Conservation (phyloP, 2,329 filamentous ascomycete species). For the Escovopsis sp. region DNA sequence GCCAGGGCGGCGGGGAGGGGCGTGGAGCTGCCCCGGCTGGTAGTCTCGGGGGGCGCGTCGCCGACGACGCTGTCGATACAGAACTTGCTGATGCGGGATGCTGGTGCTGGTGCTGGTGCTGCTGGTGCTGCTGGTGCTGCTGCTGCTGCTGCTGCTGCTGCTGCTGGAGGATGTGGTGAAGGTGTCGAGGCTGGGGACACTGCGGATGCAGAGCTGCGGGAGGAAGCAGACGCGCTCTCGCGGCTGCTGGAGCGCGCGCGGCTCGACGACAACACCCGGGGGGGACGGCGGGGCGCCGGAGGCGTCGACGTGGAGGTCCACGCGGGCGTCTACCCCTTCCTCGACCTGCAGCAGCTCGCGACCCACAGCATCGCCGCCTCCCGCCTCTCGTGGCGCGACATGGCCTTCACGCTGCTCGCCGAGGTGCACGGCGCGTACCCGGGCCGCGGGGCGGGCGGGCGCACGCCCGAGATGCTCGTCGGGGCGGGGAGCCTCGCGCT, state of each 20-base stretch:
- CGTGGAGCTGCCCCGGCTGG: constrained; percentile 9
- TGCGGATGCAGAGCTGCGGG: constrained; percentile 2
- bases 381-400: constrained; percentile 33
- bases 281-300: too few relatives aligned
- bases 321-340: constrained; percentile 58
- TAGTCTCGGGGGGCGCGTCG: constrained; percentile 58
- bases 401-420: constrained; percentile 54
- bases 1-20: constrained; percentile 7
- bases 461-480: constrained; percentile 47
- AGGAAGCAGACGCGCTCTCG: constrained; percentile 8
- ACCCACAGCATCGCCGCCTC: constrained; percentile 40
- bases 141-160: too few relatives aligned
- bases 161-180: too few relatives aligned
- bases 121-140: too few relatives aligned
- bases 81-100: constrained; percentile 10
- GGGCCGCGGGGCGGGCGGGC: constrained; percentile 30
- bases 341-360: constrained; percentile 68
- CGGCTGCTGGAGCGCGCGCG: constrained; percentile 13
- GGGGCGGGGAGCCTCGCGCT: constrained; percentile 55
- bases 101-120: too few relatives aligned
- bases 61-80: constrained; percentile 40
- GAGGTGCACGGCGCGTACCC: constrained; percentile 58
- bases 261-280: too few relatives aligned
- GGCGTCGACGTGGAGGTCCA: constrained; percentile 49
- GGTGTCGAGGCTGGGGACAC: not conserved